Percentiles rank a stretch among this genome's conserved stretches.
Conservation (phyloP, 768 basidiomycete species). For the Suillus ampliporus region DNA sequence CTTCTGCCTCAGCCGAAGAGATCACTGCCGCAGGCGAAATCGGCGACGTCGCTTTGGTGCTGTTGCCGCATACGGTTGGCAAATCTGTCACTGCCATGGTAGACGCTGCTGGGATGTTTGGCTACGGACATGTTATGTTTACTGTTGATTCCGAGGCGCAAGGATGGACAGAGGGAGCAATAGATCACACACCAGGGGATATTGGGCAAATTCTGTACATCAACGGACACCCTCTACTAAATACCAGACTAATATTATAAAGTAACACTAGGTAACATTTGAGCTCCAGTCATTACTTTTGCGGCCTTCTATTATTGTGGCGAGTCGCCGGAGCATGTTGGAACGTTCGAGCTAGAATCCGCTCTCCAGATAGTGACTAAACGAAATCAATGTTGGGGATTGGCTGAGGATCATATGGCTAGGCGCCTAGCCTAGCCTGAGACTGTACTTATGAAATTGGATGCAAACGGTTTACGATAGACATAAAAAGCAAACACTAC, state of each 20-base stretch:
- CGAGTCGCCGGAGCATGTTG: no score
- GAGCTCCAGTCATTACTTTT: not conserved
- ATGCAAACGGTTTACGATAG: no score
- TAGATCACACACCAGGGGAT: constrained; percentile 37
- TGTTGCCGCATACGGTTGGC: constrained; percentile 60
- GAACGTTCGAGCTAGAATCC: no score
- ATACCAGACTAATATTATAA: constrained; percentile 72
- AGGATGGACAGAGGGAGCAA: constrained; percentile 16
- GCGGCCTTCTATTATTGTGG: not conserved
- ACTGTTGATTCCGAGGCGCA: constrained; percentile 49
- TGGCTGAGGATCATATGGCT: no score
- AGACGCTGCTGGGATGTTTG: constrained; percentile 51
- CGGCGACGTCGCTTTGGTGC: constrained; percentile 61
- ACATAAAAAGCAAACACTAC: no score
- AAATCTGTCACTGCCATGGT: constrained; percentile 61
- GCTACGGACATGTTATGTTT: constrained; percentile 55
- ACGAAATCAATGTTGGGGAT: no score
- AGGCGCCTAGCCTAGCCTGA: no score
- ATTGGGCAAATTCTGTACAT: constrained; percentile 67
- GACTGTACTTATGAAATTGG: no score
- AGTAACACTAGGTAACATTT: no score
- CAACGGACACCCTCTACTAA: constrained; percentile 76
- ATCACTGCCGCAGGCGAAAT: constrained; percentile 62
- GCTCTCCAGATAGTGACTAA: no score
- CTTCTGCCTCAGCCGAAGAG: constrained; percentile 65